A percentile compares a stretch with the other conserved stretches of the same genome.
Evolutionary conservation across 2,329 filamentous ascomycete species (phyloP).

Genomic region (Septoria petroselini): DNA sequence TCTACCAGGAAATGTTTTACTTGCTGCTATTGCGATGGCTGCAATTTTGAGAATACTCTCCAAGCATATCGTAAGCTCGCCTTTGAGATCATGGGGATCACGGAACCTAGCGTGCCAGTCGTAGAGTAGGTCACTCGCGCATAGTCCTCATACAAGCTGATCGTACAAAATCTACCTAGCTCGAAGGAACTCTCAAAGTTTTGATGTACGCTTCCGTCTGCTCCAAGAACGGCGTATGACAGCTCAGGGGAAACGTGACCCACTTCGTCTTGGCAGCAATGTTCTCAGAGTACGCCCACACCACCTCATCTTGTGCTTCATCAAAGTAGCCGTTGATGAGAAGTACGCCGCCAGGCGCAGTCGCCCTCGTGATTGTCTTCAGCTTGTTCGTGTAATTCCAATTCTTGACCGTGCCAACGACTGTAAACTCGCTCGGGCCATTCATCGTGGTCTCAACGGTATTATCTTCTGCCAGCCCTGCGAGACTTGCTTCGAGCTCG

Average conservation of each 20-base stretch:
- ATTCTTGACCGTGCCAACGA: slow-evolving; percentile 42
- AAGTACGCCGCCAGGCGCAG: slow-evolving; percentile 30
- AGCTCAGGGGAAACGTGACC: slow-evolving; percentile 38
- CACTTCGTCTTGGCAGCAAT: slow-evolving; percentile 43
- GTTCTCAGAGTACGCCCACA: slow-evolving; percentile 39
- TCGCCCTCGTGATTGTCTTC: slow-evolving; percentile 41
- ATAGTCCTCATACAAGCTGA: too few species aligned
- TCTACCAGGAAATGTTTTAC: too few species aligned
- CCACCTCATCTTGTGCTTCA: slow-evolving; percentile 38
- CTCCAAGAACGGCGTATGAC: slow-evolving; percentile 41
- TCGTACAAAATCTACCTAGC: slow-evolving; percentile 6
- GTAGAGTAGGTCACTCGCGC: too few species aligned
- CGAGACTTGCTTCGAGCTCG: slow-evolving; percentile 25
- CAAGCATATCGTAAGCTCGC: too few species aligned
- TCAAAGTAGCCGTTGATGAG: slow-evolving; percentile 47
- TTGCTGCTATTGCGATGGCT: too few species aligned
- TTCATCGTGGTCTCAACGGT: slow-evolving; percentile 41
- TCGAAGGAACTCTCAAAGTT: slow-evolving; percentile 24
- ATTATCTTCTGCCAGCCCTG: slow-evolving; percentile 34
- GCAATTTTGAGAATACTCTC: too few species aligned
- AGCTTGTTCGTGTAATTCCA: slow-evolving; percentile 40
- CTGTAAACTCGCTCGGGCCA: slow-evolving; percentile 35
- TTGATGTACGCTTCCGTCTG: slow-evolving; percentile 40
- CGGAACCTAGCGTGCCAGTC: too few species aligned
- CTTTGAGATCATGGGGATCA: too few species aligned